Evolutionary conservation across 768 basidiomycete genomes (phyloP).

Genomic region (Suillus ampliporus): DNA sequence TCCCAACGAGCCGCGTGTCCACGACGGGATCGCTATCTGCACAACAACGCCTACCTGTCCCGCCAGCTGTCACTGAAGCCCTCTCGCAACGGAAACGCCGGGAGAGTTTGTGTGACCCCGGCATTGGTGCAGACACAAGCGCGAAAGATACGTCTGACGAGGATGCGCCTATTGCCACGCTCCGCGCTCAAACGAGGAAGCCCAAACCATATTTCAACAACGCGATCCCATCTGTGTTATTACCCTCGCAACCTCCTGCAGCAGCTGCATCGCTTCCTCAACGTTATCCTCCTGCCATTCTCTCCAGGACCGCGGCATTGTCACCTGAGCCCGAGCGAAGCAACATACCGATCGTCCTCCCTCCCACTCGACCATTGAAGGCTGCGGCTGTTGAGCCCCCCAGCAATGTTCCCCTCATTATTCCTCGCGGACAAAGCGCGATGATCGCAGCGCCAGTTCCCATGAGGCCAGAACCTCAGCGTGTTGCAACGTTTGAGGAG

Average conservation of each 20-base stretch:
- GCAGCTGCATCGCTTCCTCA: conserved; percentile 28
- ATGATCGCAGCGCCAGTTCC: conserved; percentile 46
- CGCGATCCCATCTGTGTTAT: conserved; percentile 32
- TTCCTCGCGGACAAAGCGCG: conserved; percentile 49
- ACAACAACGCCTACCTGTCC: conserved; percentile 55
- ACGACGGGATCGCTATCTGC: conserved; percentile 26
- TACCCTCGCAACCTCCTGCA: conserved; percentile 32
- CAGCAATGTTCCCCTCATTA: conserved; percentile 47
- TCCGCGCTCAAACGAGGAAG: conserved; percentile 28
- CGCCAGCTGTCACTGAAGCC: conserved; percentile 79
- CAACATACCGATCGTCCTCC: conserved; percentile 38
- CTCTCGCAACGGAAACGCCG: conserved; percentile 71
- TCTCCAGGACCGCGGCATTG: conserved; percentile 26
- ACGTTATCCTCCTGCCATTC: conserved; percentile 27
- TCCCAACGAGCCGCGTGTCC: conserved; percentile 59
- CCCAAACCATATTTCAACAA: conserved; percentile 23
- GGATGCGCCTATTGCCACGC: conserved; percentile 36
- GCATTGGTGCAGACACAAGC: conserved; percentile 31
- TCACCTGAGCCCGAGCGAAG: conserved; percentile 25
- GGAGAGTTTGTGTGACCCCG: conserved; percentile 66
- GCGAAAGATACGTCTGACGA: conserved; percentile 43
- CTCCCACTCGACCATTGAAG: conserved; percentile 40
- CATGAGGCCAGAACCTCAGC: conserved; percentile 52
- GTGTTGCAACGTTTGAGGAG: conserved; percentile 85
- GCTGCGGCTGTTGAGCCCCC: conserved; percentile 33